A percentile compares a stretch with the other conserved stretches of the same genome.
These are phyloP conservation scores for Monosporascus ibericus DNA, from an alignment of 2,329 filamentous ascomycete genomes.

Conservation along the genomic window DNA sequence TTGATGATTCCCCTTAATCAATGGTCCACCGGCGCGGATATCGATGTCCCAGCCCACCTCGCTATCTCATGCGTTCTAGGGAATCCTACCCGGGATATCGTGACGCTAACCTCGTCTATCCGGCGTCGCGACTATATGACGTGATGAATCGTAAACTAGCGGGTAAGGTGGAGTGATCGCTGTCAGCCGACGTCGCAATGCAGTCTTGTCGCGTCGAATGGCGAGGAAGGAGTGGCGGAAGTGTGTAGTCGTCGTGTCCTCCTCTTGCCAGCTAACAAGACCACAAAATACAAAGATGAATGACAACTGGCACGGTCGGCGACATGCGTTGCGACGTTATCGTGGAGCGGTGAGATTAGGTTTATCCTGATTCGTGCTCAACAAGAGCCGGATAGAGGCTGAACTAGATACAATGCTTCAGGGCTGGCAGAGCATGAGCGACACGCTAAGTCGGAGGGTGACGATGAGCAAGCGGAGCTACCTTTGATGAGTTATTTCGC, in stretches of 20 bases:
- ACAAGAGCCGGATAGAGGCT: too few relatives aligned
- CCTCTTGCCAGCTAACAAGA: not conserved
- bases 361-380: too few relatives aligned
- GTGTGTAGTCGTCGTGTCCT: not conserved
- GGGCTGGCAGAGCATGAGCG: too few relatives aligned
- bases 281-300: not conserved
- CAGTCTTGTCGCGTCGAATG: not conserved
- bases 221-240: too few relatives aligned
- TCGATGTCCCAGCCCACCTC: constrained; percentile 39
- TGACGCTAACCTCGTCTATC: too few relatives aligned
- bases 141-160: constrained; percentile 4
- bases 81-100: not conserved
- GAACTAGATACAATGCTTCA: too few relatives aligned
- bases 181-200: not conserved
- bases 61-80: constrained; percentile 41
- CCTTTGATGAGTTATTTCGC: too few relatives aligned
- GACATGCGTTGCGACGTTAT: not conserved
- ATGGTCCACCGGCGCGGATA: constrained; percentile 55
- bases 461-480: too few relatives aligned
- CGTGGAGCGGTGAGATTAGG: not conserved
- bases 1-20: constrained; percentile 29
- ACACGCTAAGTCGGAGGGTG: too few relatives aligned
- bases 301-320: not conserved
- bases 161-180: not conserved
- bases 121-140: constrained; percentile 8